Evolutionary conservation across 2,329 filamentous ascomycete genomes (phyloP).

Genomic region (Cladosporium sp.): DNA sequence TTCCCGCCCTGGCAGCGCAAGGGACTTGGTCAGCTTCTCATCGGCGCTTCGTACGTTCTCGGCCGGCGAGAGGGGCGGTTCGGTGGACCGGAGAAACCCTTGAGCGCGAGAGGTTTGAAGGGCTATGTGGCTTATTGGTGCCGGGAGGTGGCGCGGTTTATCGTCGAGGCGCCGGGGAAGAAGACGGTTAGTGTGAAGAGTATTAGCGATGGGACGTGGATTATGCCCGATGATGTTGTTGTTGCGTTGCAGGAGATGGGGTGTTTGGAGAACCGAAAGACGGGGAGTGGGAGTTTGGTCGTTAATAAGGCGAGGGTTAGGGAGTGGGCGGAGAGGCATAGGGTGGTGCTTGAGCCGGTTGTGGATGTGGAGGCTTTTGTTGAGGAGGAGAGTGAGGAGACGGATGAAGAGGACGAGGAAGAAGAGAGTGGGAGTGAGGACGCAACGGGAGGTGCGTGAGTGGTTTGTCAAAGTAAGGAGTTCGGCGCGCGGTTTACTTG

Average conservation of each 20-base stretch:
- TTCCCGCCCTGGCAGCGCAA: constrained; percentile 95
- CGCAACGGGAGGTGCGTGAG: not conserved
- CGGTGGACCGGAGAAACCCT: constrained; percentile 89
- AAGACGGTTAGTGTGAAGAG: constrained; percentile 61
- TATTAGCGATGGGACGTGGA: constrained; percentile 75
- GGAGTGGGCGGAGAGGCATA: constrained; percentile 61
- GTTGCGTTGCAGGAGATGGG: constrained; percentile 75
- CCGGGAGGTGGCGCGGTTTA: constrained; percentile 69
- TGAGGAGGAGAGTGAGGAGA: constrained; percentile 50
- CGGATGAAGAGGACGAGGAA: constrained; percentile 14
- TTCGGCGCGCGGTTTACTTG: not conserved
- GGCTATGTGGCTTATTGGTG: constrained; percentile 86
- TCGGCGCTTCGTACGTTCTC: constrained; percentile 91
- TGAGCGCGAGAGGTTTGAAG: constrained; percentile 76
- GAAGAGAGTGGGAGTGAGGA: not conserved
- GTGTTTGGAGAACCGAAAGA: constrained; percentile 56
- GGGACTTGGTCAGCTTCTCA: constrained; percentile 80
- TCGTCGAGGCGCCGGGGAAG: constrained; percentile 44
- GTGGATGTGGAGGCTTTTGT: constrained; percentile 73
- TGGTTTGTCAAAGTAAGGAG: not conserved
- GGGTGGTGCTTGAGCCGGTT: constrained; percentile 58
- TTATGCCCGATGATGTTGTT: constrained; percentile 78
- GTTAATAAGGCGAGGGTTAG: constrained; percentile 56
- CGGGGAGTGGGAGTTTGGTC: constrained; percentile 45
- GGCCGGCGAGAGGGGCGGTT: constrained; percentile 76